Base-by-base conservation (phyloP, 2,329 filamentous ascomycete species). In the Epichloe uncinata region DNA sequence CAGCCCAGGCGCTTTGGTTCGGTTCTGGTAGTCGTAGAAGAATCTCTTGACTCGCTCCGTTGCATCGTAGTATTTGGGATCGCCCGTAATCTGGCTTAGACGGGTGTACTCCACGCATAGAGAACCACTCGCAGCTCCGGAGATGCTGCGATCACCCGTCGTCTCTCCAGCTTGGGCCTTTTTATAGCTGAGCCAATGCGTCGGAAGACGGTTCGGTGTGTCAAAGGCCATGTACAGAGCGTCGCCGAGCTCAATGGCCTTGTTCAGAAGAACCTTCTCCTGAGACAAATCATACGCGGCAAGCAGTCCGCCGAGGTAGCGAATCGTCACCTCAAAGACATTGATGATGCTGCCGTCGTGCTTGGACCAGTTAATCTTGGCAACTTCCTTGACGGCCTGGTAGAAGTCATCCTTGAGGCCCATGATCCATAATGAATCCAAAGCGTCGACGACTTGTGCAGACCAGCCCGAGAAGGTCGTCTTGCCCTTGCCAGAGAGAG, bases 1-100 rank as follows among this genome's bases (percentile, higher is more conserved):
- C 64, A 90, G 69, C 2, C 86, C 85, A 2, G 85, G 85, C 8
- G 89, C 67, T 42, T 71, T 74, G 1, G 84, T 89, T 9, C 72
- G 65, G 56, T 80, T 76, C 66, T 90, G 85, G 55, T 77, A 75
- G 38, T 73, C 68, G 54, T 81, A 74, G 45, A 90, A 75, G 52
- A 80, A 76, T 57, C 81, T 72, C 55, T 85, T 88, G 53, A 91
- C 76, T n/a, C 82, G 75, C 54, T 84, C 82, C 48, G 87, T 77
- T 5, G 83, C 84, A 64, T 87, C 84, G 63, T 84, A 89, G 66
- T 85, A 90, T 61, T 84, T 87, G 49, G 77, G 67, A 52, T 88
- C 73, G 47, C 78, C 79, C 0, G 85, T 87, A 51, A 90, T 69
- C 65, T 90, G 85, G 18, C 81, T 80, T 43, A 91, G 71, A 5